Conservation (phyloP, 2,329 filamentous ascomycete genomes). For the Aspergillus aculeatus region DNA sequence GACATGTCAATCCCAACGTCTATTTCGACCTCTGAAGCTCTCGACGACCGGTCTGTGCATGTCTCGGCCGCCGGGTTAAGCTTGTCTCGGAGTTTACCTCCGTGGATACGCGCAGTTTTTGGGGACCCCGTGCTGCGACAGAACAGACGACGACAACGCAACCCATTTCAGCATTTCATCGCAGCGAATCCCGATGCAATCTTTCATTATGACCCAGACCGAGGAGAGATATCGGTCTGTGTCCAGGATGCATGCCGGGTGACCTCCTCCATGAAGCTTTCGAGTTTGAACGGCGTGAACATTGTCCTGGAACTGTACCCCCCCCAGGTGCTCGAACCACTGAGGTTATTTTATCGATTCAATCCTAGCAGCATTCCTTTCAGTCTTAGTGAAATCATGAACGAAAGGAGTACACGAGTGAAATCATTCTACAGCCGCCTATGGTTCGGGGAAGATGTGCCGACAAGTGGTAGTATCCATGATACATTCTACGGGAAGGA, state of each 20-base stretch:
- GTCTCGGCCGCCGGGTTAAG: neutral
- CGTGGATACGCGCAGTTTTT: constrained; percentile 16
- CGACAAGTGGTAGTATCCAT: constrained; percentile 69
- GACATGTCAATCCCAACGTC: constrained; percentile 10
- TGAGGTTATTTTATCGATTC: constrained; percentile 80
- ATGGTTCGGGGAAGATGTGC: constrained; percentile 82
- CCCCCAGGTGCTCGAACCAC: constrained; percentile 46
- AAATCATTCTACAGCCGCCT: constrained; percentile 97
- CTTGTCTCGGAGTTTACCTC: neutral
- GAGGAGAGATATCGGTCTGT: constrained; percentile 6
- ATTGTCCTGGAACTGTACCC: constrained; percentile 11
- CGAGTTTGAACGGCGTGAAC: constrained; percentile 12
- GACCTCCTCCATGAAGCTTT: constrained; percentile 4
- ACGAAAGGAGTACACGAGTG: constrained; percentile 87
- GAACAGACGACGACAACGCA: constrained; percentile 3
- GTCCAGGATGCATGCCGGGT: neutral
- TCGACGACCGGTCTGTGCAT: constrained; percentile 3
- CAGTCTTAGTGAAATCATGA: constrained; percentile 89
- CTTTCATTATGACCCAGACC: constrained; percentile 4
- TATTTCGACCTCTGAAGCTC: constrained; percentile 11
- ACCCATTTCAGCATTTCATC: constrained; percentile 15
- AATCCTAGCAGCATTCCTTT: constrained; percentile 87
- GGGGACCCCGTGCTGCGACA: constrained; percentile 10
- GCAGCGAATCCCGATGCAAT: neutral
- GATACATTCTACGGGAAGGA: constrained; percentile 73